Evolutionary conservation across 1,284 basidiomycete genomes (phyloP), one percentile per base, ranked within the genome.

Genomic region (Cryptococcus neoformans): DNA sequence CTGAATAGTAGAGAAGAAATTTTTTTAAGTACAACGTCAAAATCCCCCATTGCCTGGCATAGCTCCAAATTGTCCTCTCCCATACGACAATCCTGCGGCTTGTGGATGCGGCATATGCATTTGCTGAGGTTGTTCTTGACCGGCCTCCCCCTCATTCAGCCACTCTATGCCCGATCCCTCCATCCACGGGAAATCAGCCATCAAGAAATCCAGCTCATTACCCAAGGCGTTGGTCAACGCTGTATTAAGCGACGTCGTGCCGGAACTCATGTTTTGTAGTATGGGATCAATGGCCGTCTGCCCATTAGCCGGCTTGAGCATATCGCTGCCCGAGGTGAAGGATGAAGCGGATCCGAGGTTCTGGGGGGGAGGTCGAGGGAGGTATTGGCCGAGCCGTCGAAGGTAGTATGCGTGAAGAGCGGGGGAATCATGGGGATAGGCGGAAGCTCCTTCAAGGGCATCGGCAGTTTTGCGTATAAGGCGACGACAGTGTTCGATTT

Each of bases 381-480:
- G 46, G 8, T 54, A 34, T 16, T 60, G 52, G 48, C 55, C 54
- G 35, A 69, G 62, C 7, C 68, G 56, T 11, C 69, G 63, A 11
- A 73, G 60, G 49, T 68, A 70, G 49, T 56, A 61, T 5, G 69
- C 69, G 53, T 73, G 70, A 12, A 73, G 58, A 1, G 64, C 60
- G 2, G 70, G 70, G 4, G 66, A 66, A 28, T 68, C 68, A 49
- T 58, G 55, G 0, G 67, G 62, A 41, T 70, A 73, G 8, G 63
- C 59, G 6, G 61, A 63, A 9, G 69, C 67, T 0, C 51, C 49
- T 28, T 67, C 69, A 17, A 73, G 55, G 1, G 62, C 58, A 36
- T 65, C 62, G 2, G 67, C 68, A 0, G 67, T 63, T 52, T 66
- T 67, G 39, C 66, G 49, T 41, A 73, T 69, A 7, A 70, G 58